Evolutionary conservation across 139 green algal genomes (phyloP).

Genomic region (Mychonastes homosphaera): DNA sequence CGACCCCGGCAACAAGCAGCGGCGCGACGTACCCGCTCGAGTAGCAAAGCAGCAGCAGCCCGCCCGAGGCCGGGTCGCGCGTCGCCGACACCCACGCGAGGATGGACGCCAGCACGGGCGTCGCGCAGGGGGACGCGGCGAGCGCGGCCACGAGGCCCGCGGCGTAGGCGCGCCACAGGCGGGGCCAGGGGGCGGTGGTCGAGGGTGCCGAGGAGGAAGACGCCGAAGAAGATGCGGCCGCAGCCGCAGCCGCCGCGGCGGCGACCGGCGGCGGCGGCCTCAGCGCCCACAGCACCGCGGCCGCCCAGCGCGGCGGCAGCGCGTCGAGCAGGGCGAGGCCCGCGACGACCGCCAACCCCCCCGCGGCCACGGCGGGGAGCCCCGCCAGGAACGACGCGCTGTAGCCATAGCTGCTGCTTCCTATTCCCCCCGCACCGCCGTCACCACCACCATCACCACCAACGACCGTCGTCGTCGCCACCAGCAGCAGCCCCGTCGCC

Average conservation of each 20-base stretch:
- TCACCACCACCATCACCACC: too few relatives aligned
- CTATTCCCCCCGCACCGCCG: too few relatives aligned
- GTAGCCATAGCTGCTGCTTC: too few relatives aligned
- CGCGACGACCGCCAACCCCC: constrained; percentile 76
- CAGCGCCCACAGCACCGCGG: too few relatives aligned
- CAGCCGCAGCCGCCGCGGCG: too few relatives aligned
- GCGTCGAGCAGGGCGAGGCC: constrained; percentile 87
- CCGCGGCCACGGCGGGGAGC: constrained; percentile 34
- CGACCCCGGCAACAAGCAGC: constrained; percentile 77
- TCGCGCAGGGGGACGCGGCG: constrained; percentile 89
- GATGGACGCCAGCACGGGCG: constrained; percentile 88
- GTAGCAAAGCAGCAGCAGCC: constrained; percentile 81
- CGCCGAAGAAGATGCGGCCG: too few relatives aligned
- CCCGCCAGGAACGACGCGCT: too few relatives aligned
- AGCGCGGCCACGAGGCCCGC: constrained; percentile 88
- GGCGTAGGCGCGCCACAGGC: constrained; percentile 68
- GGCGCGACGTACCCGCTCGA: constrained; percentile 85
- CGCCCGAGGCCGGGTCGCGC: constrained; percentile 48
- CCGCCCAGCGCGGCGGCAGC: too few relatives aligned
- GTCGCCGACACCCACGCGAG: constrained; percentile 79
- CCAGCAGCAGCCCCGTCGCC: too few relatives aligned
- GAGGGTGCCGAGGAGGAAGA: too few relatives aligned
- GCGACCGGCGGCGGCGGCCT: too few relatives aligned
- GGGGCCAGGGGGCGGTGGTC: constrained; percentile 29
- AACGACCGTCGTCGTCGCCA: too few relatives aligned